phyloP scores from a whole-genome alignment of 148 eudicot species.

The Hydrangea macrophylla region DNA sequence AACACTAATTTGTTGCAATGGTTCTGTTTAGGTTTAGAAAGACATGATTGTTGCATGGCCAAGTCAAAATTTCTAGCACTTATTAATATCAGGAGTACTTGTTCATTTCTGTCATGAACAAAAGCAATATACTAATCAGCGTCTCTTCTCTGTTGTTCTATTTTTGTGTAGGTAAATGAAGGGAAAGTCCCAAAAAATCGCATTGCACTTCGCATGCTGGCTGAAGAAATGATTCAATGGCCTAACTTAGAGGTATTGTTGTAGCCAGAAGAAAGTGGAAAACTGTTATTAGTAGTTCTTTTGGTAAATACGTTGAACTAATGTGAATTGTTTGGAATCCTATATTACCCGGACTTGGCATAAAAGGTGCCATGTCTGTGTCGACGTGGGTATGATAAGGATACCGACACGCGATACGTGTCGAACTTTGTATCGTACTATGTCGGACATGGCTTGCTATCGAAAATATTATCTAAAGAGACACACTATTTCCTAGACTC shows the following conservation, averaged over 20 bases:
- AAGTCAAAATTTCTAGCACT: background rate
- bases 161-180: conserved; percentile 60
- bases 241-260: conserved; percentile 82
- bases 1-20: background rate
- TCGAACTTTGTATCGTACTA: too few relatives aligned
- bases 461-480: too few relatives aligned
- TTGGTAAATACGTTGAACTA: background rate
- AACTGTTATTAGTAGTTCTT: background rate
- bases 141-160: background rate
- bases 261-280: background rate
- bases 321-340: background rate
- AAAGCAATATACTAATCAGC: background rate
- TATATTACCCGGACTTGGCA: background rate
- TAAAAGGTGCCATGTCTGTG: too few relatives aligned
- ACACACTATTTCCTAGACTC: too few relatives aligned
- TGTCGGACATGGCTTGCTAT: too few relatives aligned
- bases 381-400: too few relatives aligned
- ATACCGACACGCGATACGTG: too few relatives aligned
- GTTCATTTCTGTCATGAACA: background rate
- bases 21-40: background rate
- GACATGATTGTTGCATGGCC: background rate
- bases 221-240: conserved; percentile 86
- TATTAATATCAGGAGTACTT: background rate
- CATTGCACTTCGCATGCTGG: conserved; percentile 61
- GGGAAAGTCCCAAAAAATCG: conserved; percentile 72